Evolutionary conservation across 306 rosid species (phyloP).

Genomic region (Calophaca sinica): DNA sequence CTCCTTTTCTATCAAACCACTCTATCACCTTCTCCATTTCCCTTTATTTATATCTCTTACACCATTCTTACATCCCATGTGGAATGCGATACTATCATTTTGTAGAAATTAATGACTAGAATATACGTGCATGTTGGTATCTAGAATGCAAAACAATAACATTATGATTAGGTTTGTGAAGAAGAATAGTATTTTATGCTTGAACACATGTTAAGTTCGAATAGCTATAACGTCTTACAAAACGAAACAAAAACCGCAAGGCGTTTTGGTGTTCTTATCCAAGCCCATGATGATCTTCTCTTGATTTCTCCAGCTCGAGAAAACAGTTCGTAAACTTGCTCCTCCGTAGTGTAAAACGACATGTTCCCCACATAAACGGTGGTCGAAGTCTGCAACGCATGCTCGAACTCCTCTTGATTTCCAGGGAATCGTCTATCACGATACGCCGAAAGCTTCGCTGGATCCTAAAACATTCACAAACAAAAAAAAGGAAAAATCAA

Average conservation of each 20-base stretch:
- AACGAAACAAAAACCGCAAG: slow-evolving; percentile 93
- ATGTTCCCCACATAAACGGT: slow-evolving; percentile 88
- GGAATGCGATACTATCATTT: neutral
- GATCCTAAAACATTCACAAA: slow-evolving; percentile 59
- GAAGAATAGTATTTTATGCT: neutral
- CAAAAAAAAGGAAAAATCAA: neutral
- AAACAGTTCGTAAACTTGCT: slow-evolving; percentile 92
- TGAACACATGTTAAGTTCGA: neutral
- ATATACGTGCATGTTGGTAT: neutral
- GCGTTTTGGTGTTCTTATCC: slow-evolving; percentile 96
- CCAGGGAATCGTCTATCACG: slow-evolving; percentile 90
- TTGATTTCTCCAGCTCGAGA: slow-evolving; percentile 93
- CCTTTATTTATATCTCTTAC: neutral
- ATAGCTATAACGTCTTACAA: slow-evolving; percentile 57
- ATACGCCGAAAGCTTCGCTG: slow-evolving; percentile 78
- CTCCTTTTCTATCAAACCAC: neutral
- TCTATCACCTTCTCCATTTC: neutral
- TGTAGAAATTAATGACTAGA: neutral
- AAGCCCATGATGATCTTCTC: slow-evolving; percentile 96
- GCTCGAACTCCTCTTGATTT: slow-evolving; percentile 85
- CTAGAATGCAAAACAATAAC: neutral
- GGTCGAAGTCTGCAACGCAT: slow-evolving; percentile 66
- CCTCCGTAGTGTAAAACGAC: slow-evolving; percentile 97
- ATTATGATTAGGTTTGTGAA: neutral
- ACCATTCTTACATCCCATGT: neutral